These are phyloP conservation scores for Yarrowia sp. DNA, from an alignment of 805 yeast genomes.

Conservation along the genomic window DNA sequence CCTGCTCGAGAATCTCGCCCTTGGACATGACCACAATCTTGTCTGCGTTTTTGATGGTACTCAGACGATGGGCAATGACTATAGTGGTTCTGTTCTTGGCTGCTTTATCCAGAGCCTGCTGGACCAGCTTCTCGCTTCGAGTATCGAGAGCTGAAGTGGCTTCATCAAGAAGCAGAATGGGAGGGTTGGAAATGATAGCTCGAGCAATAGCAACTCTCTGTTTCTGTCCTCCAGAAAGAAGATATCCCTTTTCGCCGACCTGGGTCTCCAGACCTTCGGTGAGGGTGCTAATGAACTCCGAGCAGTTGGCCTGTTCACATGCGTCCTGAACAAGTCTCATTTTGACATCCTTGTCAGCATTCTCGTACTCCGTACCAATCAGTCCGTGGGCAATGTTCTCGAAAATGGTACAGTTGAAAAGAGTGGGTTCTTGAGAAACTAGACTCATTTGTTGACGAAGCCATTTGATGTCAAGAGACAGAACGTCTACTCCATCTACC, in stretches of 20 bases:
- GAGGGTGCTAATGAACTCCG: slow-evolving; percentile 58
- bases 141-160: slow-evolving; percentile 67
- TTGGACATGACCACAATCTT: slow-evolving; percentile 59
- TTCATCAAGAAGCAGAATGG: slow-evolving; percentile 66
- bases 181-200: slow-evolving; percentile 68
- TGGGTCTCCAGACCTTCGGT: slow-evolving; percentile 84
- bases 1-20: slow-evolving; percentile 60
- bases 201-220: slow-evolving; percentile 76
- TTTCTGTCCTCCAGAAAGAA: slow-evolving; percentile 74
- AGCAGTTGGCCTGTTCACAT: slow-evolving; percentile 52
- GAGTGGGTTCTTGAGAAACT: slow-evolving; percentile 95
- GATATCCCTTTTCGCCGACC: slow-evolving; percentile 64
- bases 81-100: slow-evolving; percentile 56
- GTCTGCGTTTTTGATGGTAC: slow-evolving; percentile 64
- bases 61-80: slow-evolving; percentile 64
- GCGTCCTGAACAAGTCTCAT: slow-evolving; percentile 51
- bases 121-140: slow-evolving; percentile 53
- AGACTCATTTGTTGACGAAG: slow-evolving; percentile 80
- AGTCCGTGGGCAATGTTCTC: slow-evolving; percentile 91
- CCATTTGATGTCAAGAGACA: slow-evolving; percentile 73
- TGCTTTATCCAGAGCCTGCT: slow-evolving; percentile 52
- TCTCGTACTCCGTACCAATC: slow-evolving; percentile 66
- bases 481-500: slow-evolving; percentile 84
- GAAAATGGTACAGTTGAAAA: slow-evolving; percentile 84
- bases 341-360: slow-evolving; percentile 51